These are phyloP conservation scores for Rhynchospora pubera DNA, from an alignment of 176 grass and related monocot genomes.

Conservation along the genomic window DNA sequence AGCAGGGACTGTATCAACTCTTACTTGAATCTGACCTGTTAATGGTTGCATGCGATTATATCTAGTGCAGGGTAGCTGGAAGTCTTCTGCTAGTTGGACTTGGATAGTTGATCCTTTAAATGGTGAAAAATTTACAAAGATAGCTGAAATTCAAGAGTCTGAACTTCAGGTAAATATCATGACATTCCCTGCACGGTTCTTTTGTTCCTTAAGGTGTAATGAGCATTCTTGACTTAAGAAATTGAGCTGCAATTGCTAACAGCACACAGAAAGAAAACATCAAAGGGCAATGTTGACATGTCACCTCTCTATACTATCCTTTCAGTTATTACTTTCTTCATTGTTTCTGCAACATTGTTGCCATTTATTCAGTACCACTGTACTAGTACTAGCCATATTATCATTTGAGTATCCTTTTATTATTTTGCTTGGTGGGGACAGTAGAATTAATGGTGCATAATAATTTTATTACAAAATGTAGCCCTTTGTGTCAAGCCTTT, in stretches of 20 bases:
- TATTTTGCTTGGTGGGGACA: neutral
- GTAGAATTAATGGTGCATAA: neutral
- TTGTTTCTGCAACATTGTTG: neutral
- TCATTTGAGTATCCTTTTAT: neutral
- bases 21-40: neutral
- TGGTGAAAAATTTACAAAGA: conserved; percentile 76
- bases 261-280: neutral
- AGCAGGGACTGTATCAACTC: neutral
- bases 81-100: conserved; percentile 46
- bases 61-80: conserved; percentile 92
- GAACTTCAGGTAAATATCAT: conserved; percentile 65
- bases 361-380: neutral
- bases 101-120: conserved; percentile 85
- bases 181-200: neutral
- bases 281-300: neutral
- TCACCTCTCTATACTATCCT: neutral
- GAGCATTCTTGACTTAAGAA: neutral
- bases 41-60: neutral
- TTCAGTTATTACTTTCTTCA: neutral
- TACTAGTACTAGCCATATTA: neutral
- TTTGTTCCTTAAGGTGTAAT: neutral
- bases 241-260: neutral
- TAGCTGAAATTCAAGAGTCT: conserved; percentile 62
- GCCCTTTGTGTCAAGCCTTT: conserved; percentile 84
- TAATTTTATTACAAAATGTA: conserved; percentile 34